Evolutionary conservation across 345 rosid species (phyloP).

Genomic region (Dipteronia sinensis): DNA sequence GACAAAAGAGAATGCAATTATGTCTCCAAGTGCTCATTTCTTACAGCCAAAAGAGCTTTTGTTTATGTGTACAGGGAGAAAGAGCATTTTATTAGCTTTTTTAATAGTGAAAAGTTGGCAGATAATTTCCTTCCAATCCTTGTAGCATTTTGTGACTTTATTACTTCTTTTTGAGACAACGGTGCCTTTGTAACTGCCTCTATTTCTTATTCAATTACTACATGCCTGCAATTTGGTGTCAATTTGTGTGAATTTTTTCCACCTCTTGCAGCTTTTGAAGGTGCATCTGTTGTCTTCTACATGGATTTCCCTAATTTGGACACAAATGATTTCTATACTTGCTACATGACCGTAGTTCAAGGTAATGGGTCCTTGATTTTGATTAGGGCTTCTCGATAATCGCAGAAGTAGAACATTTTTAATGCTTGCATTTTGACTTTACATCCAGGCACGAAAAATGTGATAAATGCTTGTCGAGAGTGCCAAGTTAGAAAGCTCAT

Average conservation of each 20-base stretch:
- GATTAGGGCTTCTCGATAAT: neutral
- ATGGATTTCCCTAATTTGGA: constrained; percentile 57
- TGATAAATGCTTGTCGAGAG: constrained; percentile 73
- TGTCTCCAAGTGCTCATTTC: too few species aligned
- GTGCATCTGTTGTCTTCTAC: constrained; percentile 70
- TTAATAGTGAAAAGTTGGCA: too few species aligned
- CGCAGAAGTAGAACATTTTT: neutral
- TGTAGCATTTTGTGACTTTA: neutral
- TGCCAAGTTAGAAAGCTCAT: constrained; percentile 77
- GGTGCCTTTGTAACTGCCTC: neutral
- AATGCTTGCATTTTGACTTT: neutral
- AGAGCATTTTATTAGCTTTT: too few species aligned
- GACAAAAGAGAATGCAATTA: too few species aligned
- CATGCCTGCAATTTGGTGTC: neutral
- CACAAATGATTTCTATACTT: constrained; percentile 45
- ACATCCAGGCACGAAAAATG: constrained; percentile 74
- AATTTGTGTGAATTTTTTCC: neutral
- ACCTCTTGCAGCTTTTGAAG: constrained; percentile 65
- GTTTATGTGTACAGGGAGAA: too few species aligned
- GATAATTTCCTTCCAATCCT: too few species aligned
- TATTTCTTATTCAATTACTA: neutral
- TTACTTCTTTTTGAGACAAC: neutral
- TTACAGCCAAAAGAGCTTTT: too few species aligned
- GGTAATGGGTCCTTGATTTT: constrained; percentile 37
- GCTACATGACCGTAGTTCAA: constrained; percentile 78